Evolutionary conservation across 306 rosid genomes (phyloP), one percentile per base, ranked within the genome.

Genomic region (Prunus mira): DNA sequence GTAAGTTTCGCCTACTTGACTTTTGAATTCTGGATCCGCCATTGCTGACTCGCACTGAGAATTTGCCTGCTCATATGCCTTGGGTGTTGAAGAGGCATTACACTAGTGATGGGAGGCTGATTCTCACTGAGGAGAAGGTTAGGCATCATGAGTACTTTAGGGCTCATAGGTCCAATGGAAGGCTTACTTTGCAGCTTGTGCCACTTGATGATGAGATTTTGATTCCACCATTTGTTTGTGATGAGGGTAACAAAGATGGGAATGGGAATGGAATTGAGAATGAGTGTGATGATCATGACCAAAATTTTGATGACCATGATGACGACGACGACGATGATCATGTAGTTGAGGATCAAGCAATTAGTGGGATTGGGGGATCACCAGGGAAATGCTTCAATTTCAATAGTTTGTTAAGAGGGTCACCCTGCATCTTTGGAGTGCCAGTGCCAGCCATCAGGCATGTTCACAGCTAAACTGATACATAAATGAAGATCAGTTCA

Each of bases 101-200:
- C 76, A 88, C 97, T 0, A 64, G 54, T 15, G 96, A 91, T 27
- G 92, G 97, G 11, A 74, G 96, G 55, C 55, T 91, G 78, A 78
- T 93, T 18, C 82, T 93, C 1, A 91, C 74, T 3, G 91, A 84
- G 76, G 93, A 91, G 81, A 89, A 83, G 75, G 87, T 86, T 2
- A 77, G 46, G 65, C 91, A 79, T 71, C 93, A 86, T 34, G 96
- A 87, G 72, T 93, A 88, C 57, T 80, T 93, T 41, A 83, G 75
- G 3, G 90, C 85, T 0, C 90, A 91, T 24, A 76, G 96, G 73
- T 91, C 88, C 52, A 78, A 89, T 69, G 98, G 97, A 6, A 78
- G 97, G 11, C 93, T 93, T 49, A 91, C 87, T 12, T 77, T 91
- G 79, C 86, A 91, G 27, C 91, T 91, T 12, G 89, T 93, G 67